Base-by-base conservation (phyloP, 768 basidiomycete genomes). In the Suillus occidentalis region DNA sequence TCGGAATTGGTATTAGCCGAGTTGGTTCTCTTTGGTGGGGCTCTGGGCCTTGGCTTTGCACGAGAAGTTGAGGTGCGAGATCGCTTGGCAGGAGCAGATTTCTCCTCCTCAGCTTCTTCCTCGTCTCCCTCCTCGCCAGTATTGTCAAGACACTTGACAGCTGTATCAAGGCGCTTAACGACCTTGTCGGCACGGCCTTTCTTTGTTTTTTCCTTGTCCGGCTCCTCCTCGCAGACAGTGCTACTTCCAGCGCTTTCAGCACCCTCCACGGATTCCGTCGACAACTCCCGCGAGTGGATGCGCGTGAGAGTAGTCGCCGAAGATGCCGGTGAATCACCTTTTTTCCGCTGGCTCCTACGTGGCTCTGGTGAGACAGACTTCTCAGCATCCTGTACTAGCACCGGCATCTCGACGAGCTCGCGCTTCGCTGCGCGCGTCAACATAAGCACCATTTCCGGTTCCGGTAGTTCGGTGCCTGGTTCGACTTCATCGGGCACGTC, bases 221-320 rank as follows among this genome's bases (percentile, higher is more conserved):
- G 76, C 5, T 68, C 75, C 40, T 68, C 76, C 50, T 76, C 40
- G 61, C 75, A 76, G 14, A 76, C 75, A 14, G 76, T 76, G 6
- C 76, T 76, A 62, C 75, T 76, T 9, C 76, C 77, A 16, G 72
- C 75, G 4, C 75, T 77, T 60, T 73, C 73, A 2, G 58, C 68
- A 12, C 67, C 73, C 20, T 68, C 73, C 53, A 73, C 43, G 40
- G 73, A 73, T 60, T 74, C 75, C 62, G 75, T 65, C 14, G 66
- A 68, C 63, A 70, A 65, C 47, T 68, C 67, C 2, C 74, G 71
- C 37, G 74, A 75, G 0, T 70, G 57, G 0, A 73, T 75, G 8
- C 60, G 74, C 3, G 74, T 77, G 50, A 77, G 71, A 7, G 74
- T 76, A 22, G 74, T 75, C 42, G 71, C 66, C 7, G 73, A 49